Base-by-base conservation (phyloP, 805 yeast species). In the Tetrapisispora namnaoensis region DNA sequence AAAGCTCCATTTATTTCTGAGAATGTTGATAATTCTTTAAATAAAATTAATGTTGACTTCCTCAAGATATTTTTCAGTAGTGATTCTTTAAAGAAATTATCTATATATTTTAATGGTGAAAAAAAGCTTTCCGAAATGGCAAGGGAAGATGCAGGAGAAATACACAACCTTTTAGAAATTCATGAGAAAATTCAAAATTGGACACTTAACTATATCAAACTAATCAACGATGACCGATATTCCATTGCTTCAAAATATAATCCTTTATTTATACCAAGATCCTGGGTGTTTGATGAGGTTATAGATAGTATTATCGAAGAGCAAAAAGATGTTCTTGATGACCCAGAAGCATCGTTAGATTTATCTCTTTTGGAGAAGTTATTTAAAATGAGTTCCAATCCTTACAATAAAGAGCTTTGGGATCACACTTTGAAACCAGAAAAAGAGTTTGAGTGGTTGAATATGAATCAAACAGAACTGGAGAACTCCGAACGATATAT, bases 261-360 rank as follows among this genome's bases (percentile, higher is more conserved):
- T 59, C 99, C 98, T 2, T 61, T 78, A 35, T 91, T 91, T 59
- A 75, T 85, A 6, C 93, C 96, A 20, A 74, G 91, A 51, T 85
- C 81, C 53, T 87, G 95, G 89, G 82, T 90, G 46, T 70, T 93
- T 47, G 87, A 88, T 47, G 90, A 89, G 52, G 96, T 88, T 0
- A 82, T 86, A 42, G 73, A 76, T 28, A 67, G 70, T 42, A 73
- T 81, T 0, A 70, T 74, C 36, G 85, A 79, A 1, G 69, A 74
- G 28, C 66, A 68, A 39, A 70, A 70, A n/a, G 71, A 76, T 35
- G 81, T 80, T 59, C 59, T 65, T 6, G 47, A 55, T 28, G 54
- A 61, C 37, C 57, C 59, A 2, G 44, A 50, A 0, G 51, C 55
- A 1, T 28, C 48, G 8, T 35, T 62, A 8, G 65, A 61, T 42